Base-by-base conservation (phyloP, 805 yeast genomes). In the Nakazawaea sp. region DNA sequence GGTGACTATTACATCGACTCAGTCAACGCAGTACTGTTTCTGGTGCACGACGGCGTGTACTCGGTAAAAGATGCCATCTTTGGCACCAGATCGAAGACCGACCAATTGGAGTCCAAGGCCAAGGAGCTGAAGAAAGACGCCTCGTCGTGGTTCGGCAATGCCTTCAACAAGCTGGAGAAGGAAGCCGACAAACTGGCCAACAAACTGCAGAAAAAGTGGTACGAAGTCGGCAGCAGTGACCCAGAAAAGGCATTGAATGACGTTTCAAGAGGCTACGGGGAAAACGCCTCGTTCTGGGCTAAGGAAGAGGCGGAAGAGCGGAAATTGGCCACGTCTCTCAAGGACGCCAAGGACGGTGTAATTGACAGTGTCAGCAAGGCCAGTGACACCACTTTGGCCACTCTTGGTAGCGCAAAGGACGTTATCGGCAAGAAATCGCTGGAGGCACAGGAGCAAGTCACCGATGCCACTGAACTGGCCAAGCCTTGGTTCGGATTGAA, bases 401-500 rank as follows among this genome's bases (percentile, higher is more conserved):
- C 37, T 5, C 15, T 33, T 11, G 35, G 35, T 2, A 29, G 27
- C 20, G 37, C 41, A 26, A 38, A 33, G 18, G 41, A 38, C 5
- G 25, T 30, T 12, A 10, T 38, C 21, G 25, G 23, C 11, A 18
- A 9, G 12, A 38, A 38, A 9, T 21, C 33, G 3, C 13, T 5
- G 16, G 35, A 33, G 21, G 36, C 36, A 13, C n/a, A 15, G 7
- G 27, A 27, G 9, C 28, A 27, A 13, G 41, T 32, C 10, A 15
- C 13, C 12, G 38, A 38, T 15, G 34, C 35, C 17, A 25, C 34
- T 5, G 36, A 38, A n/a, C 13, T 10, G 27, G 30, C 34, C 18
- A 38, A 38, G 15, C 36, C 38, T 11, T 39, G 42, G 42, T 39
- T 39, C 18, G 32, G 34, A 5, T 27, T 39, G 20, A 39, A 39